Base-by-base conservation (phyloP, 2,329 filamentous ascomycete species). In the Huntiella moniliformis region DNA sequence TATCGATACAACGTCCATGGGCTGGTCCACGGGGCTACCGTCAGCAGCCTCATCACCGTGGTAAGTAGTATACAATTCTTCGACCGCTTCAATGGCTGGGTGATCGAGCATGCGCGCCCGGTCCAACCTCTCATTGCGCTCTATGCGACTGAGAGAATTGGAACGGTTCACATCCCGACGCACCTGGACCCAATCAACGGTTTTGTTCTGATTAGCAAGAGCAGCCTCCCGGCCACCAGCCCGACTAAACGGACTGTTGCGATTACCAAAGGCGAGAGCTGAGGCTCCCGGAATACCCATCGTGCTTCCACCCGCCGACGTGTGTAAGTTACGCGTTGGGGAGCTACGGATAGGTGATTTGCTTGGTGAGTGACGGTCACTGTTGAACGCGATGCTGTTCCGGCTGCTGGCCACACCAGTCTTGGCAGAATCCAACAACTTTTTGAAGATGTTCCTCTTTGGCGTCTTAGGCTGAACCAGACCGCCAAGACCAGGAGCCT, bases 21-120 rank as follows among this genome's bases (percentile, higher is more conserved):
- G 79, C 43, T 92, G 78, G 7, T 67, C 67, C n/a, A 98, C 79
- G 0, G 87, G 81, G 52, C 81, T 70, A 1, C 87, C 88, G 57
- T 96, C 81, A 3, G 79, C 77, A 5, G 79, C 82, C 62, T 98
- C 91, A 54, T 96, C 86, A 5, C 91, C 91, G 57, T 96, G 80
- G 7, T 85, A 77, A 45, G 77, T 78, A 51, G 86, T 82, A 53
- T 83, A 80, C 4, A 98, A 68, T 55, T 92, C 83, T 52, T 96
- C 87, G 3, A 96, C 80, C 0, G 92, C 85, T 50, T 86, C 83
- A 38, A 96, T 72, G 0, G 87, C 81, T 1, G 85, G 80, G 52
- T 92, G 77, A 53, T 95, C 87, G 66, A 95, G 77, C 83, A 96
- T 91, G 56, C 94, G 81, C 56, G 87, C 95, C 45, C 88, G 74